Evolutionary conservation across 75 land plant species (phyloP), one percentile per base, ranked within the genome.

Genomic region (Picea sitchensis): DNA sequence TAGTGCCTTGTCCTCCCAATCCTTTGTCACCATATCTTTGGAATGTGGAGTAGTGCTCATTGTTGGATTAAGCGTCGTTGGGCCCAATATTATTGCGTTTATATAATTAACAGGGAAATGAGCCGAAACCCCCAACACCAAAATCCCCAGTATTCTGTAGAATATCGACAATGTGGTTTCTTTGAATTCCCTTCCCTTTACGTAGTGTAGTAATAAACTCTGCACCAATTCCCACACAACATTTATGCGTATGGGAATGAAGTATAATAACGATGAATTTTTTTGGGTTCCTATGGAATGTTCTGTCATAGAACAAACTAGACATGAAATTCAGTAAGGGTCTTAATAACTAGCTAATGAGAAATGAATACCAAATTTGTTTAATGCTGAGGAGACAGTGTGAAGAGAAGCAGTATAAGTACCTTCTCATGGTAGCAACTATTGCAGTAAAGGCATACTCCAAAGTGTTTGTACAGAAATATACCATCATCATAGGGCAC

Each of bases 51-150:
- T 26, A 26, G 26, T 26, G 26, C 26, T 26, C 26, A 26, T 26
- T 26, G 26, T 26, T 59, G 75, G 58, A 12, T 54, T 73, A 1
- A 73, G 75, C 1, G 8, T 51, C 11, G 36, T 0, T 75, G 80
- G 85, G 8, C 92, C 90, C 65, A 88, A 82, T 72, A 91, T 85
- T 47, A 87, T 79, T 18, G 93, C 83, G 78, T 91, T 86, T 31
- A 93, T 81, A 81, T 93, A 93, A 65, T 91, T 83, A 6, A 76
- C 79, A n/a, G 87, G 92, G 77, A 88, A 59, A 78, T 93, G 95
- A 6, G 86, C 95, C 59, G 85, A 76, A 3, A 91, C 23, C n/a
- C 95, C 93, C 1, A 93, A 93, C 13, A 87, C 12, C 31, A 80
- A 83, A 59, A 93, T 73, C 14, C 91, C 95, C 41, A 84, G 31